Percentiles rank a stretch among this genome's conserved stretches.
Evolutionary conservation across 2,329 filamentous ascomycete species (phyloP).

Genomic region (Trichoderma polysporum): DNA sequence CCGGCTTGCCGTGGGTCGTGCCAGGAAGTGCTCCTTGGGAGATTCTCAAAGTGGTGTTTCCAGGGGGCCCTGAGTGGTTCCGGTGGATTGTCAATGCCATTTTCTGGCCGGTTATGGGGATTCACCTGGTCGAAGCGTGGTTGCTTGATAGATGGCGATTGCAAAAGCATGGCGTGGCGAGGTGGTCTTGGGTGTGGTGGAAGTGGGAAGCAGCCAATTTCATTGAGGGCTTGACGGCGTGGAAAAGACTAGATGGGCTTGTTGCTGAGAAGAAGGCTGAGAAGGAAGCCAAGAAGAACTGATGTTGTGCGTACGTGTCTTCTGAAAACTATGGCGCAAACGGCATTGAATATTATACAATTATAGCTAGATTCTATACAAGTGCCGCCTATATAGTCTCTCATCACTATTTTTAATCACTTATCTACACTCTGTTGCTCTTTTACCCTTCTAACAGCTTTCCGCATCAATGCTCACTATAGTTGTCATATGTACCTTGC

Average conservation of each 20-base stretch:
- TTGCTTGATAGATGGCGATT: slow-evolving; percentile 51
- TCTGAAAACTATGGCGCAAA: background rate
- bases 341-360: background rate
- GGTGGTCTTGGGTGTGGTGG: slow-evolving; percentile 51
- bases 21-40: slow-evolving; percentile 52
- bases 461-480: slow-evolving; percentile 36
- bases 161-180: slow-evolving; percentile 47
- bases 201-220: slow-evolving; percentile 54
- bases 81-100: slow-evolving; percentile 59
- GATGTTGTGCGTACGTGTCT: background rate
- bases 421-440: background rate
- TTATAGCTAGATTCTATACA: background rate
- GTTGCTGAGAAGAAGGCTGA: slow-evolving; percentile 45
- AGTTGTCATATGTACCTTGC: slow-evolving; percentile 55
- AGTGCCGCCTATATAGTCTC: background rate
- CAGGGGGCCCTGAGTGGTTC: slow-evolving; percentile 58
- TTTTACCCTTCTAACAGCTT: background rate
- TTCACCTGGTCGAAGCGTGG: slow-evolving; percentile 66
- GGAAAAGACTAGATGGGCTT: slow-evolving; percentile 51
- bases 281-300: slow-evolving; percentile 43
- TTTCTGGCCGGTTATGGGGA: slow-evolving; percentile 56
- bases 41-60: slow-evolving; percentile 51
- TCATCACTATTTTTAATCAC: background rate
- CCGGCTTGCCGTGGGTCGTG: slow-evolving; percentile 49
- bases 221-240: slow-evolving; percentile 53